Conservation (phyloP, 192 early-diverging fungal genomes). For the Podila epicladia region DNA sequence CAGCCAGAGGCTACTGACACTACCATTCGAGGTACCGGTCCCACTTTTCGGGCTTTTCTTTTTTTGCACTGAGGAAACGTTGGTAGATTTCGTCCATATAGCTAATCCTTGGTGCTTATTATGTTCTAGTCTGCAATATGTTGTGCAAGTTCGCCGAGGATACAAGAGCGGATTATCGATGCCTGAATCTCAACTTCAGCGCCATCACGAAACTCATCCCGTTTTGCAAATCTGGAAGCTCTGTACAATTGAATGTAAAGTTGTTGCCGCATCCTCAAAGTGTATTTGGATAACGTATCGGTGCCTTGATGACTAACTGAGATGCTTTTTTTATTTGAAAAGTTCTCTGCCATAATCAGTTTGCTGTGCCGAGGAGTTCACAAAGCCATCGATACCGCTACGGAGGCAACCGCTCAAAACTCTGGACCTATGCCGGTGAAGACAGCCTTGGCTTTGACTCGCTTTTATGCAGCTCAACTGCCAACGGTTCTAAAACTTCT, state of each 20-base stretch:
- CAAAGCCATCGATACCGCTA: constrained; percentile 11
- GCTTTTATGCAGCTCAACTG: not conserved
- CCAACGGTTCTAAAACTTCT: not conserved
- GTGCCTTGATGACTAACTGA: not conserved
- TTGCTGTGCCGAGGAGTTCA: constrained; percentile 18
- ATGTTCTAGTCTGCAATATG: constrained; percentile 32
- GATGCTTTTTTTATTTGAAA: not conserved
- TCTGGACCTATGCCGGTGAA: not conserved
- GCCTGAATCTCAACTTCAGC: not conserved
- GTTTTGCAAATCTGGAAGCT: not conserved
- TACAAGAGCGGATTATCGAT: constrained; percentile 16
- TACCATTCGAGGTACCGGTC: constrained; percentile 15
- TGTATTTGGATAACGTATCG: not conserved
- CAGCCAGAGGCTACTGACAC: not conserved
- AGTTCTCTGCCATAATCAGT: constrained; percentile 3
- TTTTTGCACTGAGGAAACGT: no score
- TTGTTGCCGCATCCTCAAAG: not conserved
- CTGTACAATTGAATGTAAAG: not conserved
- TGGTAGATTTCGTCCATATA: not conserved
- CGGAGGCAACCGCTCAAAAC: not conserved
- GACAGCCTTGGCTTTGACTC: not conserved
- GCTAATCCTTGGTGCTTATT: not conserved
- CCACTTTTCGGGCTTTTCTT: not conserved
- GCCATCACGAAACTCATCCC: not conserved
- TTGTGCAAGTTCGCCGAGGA: constrained; percentile 19